Evolutionary conservation across 352 stramenopile genomes (phyloP).

Genomic region (Pythium aristosporum): DNA sequence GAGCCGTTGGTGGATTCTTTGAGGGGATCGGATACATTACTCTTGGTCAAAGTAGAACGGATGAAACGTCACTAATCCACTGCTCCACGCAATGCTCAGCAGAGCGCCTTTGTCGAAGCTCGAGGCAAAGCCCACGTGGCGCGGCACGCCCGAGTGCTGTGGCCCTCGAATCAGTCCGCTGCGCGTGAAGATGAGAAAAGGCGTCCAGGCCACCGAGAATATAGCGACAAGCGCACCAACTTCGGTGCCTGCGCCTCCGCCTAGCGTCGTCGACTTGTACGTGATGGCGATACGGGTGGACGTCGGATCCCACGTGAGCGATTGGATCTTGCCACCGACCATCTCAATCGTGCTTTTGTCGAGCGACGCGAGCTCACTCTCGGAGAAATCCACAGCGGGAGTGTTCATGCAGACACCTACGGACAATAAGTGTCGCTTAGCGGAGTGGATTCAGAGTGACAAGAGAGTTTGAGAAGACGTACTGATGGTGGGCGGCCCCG

Average conservation of each 20-base stretch:
- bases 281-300: slow-evolving; percentile 64
- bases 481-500: slow-evolving; percentile 61
- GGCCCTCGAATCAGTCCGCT: slow-evolving; percentile 40
- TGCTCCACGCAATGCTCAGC: slow-evolving; percentile 75
- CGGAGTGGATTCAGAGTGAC: not conserved
- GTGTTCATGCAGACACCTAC: slow-evolving; percentile 75
- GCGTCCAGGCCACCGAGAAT: slow-evolving; percentile 65
- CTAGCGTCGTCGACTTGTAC: slow-evolving; percentile 32
- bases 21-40: slow-evolving; percentile 11
- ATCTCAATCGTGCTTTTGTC: slow-evolving; percentile 64
- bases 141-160: slow-evolving; percentile 53
- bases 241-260: slow-evolving; percentile 14
- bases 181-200: slow-evolving; percentile 73
- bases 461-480: not conserved
- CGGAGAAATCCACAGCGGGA: slow-evolving; percentile 62
- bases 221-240: slow-evolving; percentile 62
- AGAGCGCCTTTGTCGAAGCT: slow-evolving; percentile 69
- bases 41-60: slow-evolving; percentile 73
- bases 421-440: not conserved
- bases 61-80: slow-evolving; percentile 74
- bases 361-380: slow-evolving; percentile 59
- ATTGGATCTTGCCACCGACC: slow-evolving; percentile 58
- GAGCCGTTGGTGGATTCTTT: not conserved
- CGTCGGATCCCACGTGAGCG: slow-evolving; percentile 71
- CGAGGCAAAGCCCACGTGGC: slow-evolving; percentile 58